Evolutionary conservation across 495 filamentous ascomycete species (phyloP).

Genomic region (Aspergillus biplanus): DNA sequence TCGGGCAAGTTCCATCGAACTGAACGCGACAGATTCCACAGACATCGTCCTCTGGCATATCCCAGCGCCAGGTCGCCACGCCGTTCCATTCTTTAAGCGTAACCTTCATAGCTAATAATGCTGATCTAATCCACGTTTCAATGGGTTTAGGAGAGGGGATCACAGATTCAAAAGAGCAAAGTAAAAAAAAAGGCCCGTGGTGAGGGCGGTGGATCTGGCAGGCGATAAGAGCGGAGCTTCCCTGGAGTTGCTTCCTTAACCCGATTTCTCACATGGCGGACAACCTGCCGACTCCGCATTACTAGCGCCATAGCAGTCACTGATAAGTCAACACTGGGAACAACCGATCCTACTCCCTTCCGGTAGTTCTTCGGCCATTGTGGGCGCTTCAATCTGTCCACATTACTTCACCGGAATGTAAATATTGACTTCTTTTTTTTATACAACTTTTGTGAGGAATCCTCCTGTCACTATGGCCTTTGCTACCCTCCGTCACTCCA

Average conservation of each 20-base stretch:
- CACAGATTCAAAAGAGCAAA: neutral
- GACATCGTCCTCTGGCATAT: conserved; percentile 96
- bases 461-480: conserved; percentile 40
- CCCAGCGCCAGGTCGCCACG: conserved; percentile 96
- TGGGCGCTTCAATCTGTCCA: conserved; percentile 22
- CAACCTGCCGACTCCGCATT: conserved; percentile 28
- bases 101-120: conserved; percentile 71
- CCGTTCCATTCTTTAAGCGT: conserved; percentile 90
- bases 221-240: conserved; percentile 16
- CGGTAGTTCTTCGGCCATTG: conserved; percentile 12
- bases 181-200: neutral
- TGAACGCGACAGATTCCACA: conserved; percentile 98
- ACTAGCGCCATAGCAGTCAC: too few relatives aligned
- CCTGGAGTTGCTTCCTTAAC: conserved; percentile 14
- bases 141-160: neutral
- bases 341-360: neutral
- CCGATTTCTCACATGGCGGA: conserved; percentile 37
- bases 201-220: conserved; percentile 25
- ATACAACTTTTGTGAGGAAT: conserved; percentile 5
- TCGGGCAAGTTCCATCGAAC: conserved; percentile 96
- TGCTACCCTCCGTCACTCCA: conserved; percentile 38
- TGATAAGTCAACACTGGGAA: too few relatives aligned
- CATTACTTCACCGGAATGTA: conserved; percentile 29
- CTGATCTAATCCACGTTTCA: neutral
- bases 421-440: conserved; percentile 23